These are phyloP conservation scores for Goffeauzyma gilvescens DNA, from an alignment of 768 basidiomycete genomes.

Conservation along the genomic window DNA sequence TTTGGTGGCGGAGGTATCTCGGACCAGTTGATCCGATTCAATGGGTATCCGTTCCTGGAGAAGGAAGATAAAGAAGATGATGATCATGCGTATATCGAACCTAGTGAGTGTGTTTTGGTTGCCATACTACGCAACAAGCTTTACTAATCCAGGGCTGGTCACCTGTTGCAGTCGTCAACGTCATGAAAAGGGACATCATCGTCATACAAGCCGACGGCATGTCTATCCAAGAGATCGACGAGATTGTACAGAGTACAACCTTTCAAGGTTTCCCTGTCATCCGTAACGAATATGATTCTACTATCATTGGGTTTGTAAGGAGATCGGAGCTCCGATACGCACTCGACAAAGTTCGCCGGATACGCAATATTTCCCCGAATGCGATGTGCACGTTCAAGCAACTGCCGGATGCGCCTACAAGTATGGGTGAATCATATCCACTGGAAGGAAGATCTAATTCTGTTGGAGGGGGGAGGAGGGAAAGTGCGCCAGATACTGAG, in stretches of 20 bases:
- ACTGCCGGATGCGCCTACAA: too few relatives aligned
- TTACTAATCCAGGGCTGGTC: background rate
- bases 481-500: too few relatives aligned
- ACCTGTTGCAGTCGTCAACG: slow-evolving; percentile 51
- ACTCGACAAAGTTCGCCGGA: slow-evolving; percentile 53
- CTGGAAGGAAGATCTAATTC: too few relatives aligned
- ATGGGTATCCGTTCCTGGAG: slow-evolving; percentile 90
- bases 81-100: slow-evolving; percentile 61
- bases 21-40: slow-evolving; percentile 90
- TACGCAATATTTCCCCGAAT: slow-evolving; percentile 41
- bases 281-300: slow-evolving; percentile 40
- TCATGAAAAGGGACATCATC: slow-evolving; percentile 68
- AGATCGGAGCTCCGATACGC: slow-evolving; percentile 69
- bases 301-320: slow-evolving; percentile 70
- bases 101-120: slow-evolving; percentile 41
- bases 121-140: background rate
- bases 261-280: slow-evolving; percentile 88
- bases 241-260: slow-evolving; percentile 47
- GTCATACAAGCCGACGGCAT: slow-evolving; percentile 57
- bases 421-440: too few relatives aligned
- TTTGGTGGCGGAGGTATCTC: slow-evolving; percentile 86
- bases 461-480: too few relatives aligned
- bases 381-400: slow-evolving; percentile 53
- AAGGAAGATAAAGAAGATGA: slow-evolving; percentile 50
- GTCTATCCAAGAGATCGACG: slow-evolving; percentile 56